Evolutionary conservation across 2,329 filamentous ascomycete genomes (phyloP), one percentile per base, ranked within the genome.

Genomic region (Alternaria sp.): DNA sequence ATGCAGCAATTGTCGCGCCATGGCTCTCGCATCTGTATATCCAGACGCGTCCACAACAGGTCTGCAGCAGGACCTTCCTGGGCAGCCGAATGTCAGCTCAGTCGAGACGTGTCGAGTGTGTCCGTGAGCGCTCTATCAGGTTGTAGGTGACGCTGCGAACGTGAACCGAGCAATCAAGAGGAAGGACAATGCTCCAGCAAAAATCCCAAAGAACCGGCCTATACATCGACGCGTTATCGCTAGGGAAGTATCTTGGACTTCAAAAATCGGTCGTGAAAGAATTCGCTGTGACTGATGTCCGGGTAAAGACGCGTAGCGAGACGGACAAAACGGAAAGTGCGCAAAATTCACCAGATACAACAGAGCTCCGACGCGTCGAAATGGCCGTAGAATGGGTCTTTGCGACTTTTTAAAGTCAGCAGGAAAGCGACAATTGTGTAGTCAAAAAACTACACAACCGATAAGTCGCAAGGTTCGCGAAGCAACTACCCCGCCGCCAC

Each of bases 401-500:
- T 16, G 5, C 11, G 8, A 8, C 11, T 14, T 2, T 14, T 7
- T 9, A 42, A 7, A 6, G n/a, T 22, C 11, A 8, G 7, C 4
- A 24, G 36, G 18, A 7, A 32, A 28, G 34, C 5, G 32, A 14
- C 32, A 36, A 9, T 36, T 12, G 16, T 32, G 44, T 20, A 8
- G 36, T 32, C n/a, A 12, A n/a, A 2, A 2, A 52, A n/a, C 30
- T 5, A 8, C 8, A 9, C n/a, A 30, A 8, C 12, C n/a, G 3
- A 26, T 24, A 39, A 22, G 18, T 51, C 39, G 41, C 24, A 2
- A 18, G 9, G 20, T 32, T 51, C 43, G 43, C 36, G 32, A 51
- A 41, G 24, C 18, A 57, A 42, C 43, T 48, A 61, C 63, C 57
- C 58, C 63, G 64, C 58, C 63, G 64, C 66, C 64, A 65, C 60